Conservation (phyloP, 2,329 filamentous ascomycete genomes). For the Cordyceps farinosa region DNA sequence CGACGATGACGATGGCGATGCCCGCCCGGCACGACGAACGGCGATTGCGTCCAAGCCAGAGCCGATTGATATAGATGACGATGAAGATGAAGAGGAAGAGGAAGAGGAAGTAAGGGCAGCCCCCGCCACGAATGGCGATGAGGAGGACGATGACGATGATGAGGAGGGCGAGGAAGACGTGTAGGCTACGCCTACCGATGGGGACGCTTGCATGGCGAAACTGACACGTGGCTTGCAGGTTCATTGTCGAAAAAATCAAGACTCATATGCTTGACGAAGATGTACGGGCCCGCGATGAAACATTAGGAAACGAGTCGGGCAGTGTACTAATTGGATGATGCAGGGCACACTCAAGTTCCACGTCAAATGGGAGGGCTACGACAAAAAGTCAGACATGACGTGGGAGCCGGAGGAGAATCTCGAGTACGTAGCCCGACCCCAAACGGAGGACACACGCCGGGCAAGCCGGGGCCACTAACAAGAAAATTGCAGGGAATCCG, state of each 20-base stretch:
- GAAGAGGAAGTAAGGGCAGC: conserved; percentile 32
- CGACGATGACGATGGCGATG: conserved; percentile 22
- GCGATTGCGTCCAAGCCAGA: conserved; percentile 31
- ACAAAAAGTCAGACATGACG: conserved; percentile 65
- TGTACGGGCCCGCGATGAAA: conserved; percentile 35
- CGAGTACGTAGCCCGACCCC: background rate
- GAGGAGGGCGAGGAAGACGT: conserved; percentile 24
- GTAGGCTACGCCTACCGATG: conserved; percentile 16
- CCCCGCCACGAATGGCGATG: background rate
- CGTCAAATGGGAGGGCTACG: conserved; percentile 76
- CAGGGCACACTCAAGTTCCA: conserved; percentile 57
- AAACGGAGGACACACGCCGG: background rate
- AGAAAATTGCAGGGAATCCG: conserved; percentile 46
- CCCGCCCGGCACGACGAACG: conserved; percentile 22
- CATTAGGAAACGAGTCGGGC: background rate
- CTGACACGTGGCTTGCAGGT: conserved; percentile 45
- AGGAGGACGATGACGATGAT: background rate
- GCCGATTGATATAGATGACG: conserved; percentile 35
- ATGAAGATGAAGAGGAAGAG: conserved; percentile 41
- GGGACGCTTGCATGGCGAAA: background rate
- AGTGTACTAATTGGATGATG: background rate
- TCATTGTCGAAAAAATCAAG: conserved; percentile 70
- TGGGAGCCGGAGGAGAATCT: conserved; percentile 78
- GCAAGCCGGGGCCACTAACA: too few relatives aligned
- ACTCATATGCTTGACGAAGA: conserved; percentile 59